Percentiles rank a stretch among this genome's conserved stretches.
These are phyloP conservation scores for Austroboletus novae-zelandiae DNA, from an alignment of 1,284 basidiomycete species.

Conservation along the genomic window DNA sequence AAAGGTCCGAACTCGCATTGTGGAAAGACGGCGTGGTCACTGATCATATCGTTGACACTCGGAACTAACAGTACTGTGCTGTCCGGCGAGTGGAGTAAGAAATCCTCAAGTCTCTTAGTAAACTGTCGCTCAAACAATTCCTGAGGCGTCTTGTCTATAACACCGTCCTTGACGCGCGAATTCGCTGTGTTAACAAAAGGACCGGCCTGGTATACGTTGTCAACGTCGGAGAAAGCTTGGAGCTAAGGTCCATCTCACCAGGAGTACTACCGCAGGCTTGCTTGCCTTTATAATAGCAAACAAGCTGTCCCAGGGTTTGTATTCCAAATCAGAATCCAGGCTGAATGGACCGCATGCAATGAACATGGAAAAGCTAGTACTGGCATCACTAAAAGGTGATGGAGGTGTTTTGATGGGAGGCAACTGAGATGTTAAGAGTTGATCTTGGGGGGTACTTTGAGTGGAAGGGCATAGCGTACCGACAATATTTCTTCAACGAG, in stretches of 20 bases:
- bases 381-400: slow-evolving; percentile 37
- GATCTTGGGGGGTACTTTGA: background rate
- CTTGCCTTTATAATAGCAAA: slow-evolving; percentile 53
- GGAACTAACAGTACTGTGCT: slow-evolving; percentile 80
- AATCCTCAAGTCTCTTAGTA: slow-evolving; percentile 52
- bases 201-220: slow-evolving; percentile 58
- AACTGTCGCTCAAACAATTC: slow-evolving; percentile 75
- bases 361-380: slow-evolving; percentile 56
- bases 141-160: slow-evolving; percentile 60
- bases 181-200: slow-evolving; percentile 86
- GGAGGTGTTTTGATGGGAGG: slow-evolving; percentile 46
- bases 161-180: slow-evolving; percentile 69
- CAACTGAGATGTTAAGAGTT: slow-evolving; percentile 35
- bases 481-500: slow-evolving; percentile 80
- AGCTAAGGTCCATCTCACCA: slow-evolving; percentile 50
- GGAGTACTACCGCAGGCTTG: slow-evolving; percentile 75
- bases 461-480: slow-evolving; percentile 39
- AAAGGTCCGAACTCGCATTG: slow-evolving; percentile 69
- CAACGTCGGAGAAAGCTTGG: slow-evolving; percentile 1
- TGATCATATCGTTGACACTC: slow-evolving; percentile 78
- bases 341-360: slow-evolving; percentile 85
- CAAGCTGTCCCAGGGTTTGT: slow-evolving; percentile 64
- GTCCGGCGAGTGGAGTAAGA: slow-evolving; percentile 62
- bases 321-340: slow-evolving; percentile 72
- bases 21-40: slow-evolving; percentile 82